Evolutionary conservation across 192 early-diverging fungal genomes (phyloP).

Genomic region (Backusella circina): DNA sequence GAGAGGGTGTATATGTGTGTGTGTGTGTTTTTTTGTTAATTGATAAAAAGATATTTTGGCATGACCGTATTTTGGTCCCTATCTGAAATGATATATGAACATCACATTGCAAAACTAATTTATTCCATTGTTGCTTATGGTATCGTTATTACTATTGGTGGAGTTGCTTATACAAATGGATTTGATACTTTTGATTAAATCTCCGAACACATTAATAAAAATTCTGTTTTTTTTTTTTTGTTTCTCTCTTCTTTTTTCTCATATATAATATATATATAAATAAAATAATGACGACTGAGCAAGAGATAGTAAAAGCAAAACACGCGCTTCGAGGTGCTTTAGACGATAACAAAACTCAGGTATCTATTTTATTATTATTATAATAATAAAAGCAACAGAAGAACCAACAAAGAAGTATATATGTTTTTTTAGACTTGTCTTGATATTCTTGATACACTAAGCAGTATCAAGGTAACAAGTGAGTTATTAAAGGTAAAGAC

Average conservation of each 20-base stretch:
- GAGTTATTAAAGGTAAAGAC: slow-evolving; percentile 49
- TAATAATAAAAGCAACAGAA: neutral
- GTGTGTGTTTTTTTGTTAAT: neutral
- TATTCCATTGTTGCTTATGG: neutral
- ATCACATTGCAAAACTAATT: neutral
- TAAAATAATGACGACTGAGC: slow-evolving; percentile 5
- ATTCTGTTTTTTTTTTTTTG: neutral
- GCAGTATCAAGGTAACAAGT: slow-evolving; percentile 40
- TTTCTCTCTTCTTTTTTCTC: neutral
- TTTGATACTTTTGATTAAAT: neutral
- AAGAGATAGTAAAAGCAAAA: slow-evolving; percentile 21
- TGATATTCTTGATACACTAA: slow-evolving; percentile 34
- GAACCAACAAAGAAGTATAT: neutral
- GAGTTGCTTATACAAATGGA: neutral
- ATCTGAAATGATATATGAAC: neutral
- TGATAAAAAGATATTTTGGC: neutral
- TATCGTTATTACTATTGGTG: neutral
- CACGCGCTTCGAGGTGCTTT: slow-evolving; percentile 10
- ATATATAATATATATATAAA: neutral
- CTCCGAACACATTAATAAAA: neutral
- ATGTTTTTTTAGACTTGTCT: slow-evolving; percentile 25
- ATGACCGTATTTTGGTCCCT: slow-evolving; percentile 1
- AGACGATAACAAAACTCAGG: slow-evolving; percentile 14
- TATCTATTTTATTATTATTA: neutral
- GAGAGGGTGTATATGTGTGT: too few species aligned